phyloP scores from a whole-genome alignment of 371 early-diverging fungal genomes.

The Funneliformis caledonium region DNA sequence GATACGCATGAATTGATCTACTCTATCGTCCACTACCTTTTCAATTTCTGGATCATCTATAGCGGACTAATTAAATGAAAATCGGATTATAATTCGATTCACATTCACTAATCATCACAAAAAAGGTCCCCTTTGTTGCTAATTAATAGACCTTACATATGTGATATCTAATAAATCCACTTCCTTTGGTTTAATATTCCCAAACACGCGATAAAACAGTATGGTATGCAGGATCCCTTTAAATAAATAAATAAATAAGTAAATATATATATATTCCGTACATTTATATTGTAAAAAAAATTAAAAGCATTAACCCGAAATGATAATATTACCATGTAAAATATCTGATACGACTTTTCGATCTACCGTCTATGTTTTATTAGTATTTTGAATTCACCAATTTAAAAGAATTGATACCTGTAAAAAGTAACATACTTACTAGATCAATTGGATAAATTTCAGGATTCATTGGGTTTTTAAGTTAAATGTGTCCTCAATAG shows the following conservation, averaged over 20 bases:
- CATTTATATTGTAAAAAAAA: background rate
- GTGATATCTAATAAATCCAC: conserved; percentile 71
- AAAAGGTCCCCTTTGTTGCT: background rate
- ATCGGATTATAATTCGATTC: conserved; percentile 49
- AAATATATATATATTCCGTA: background rate
- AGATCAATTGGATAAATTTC: conserved; percentile 34
- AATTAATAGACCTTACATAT: conserved; percentile 56
- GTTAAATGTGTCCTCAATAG: no score
- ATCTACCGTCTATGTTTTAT: conserved; percentile 52
- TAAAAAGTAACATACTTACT: conserved; percentile 16
- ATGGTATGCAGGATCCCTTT: conserved; percentile 82
- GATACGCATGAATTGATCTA: conserved; percentile 54
- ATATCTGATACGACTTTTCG: conserved; percentile 65
- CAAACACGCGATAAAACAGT: conserved; percentile 82
- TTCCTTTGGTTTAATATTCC: conserved; percentile 76
- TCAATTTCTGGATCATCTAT: conserved; percentile 58
- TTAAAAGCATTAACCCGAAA: background rate
- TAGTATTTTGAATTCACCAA: background rate
- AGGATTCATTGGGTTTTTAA: conserved; percentile 14
- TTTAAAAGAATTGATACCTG: background rate
- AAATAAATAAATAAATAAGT: background rate
- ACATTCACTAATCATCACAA: conserved; percentile 40
- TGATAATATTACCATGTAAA: conserved; percentile 59
- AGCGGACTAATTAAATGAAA: conserved; percentile 54
- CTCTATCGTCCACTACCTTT: conserved; percentile 60